Evolutionary conservation across 208 protist genomes (phyloP), one percentile per base, ranked within the genome.

Genomic region (Acanthamoeba healyi): DNA sequence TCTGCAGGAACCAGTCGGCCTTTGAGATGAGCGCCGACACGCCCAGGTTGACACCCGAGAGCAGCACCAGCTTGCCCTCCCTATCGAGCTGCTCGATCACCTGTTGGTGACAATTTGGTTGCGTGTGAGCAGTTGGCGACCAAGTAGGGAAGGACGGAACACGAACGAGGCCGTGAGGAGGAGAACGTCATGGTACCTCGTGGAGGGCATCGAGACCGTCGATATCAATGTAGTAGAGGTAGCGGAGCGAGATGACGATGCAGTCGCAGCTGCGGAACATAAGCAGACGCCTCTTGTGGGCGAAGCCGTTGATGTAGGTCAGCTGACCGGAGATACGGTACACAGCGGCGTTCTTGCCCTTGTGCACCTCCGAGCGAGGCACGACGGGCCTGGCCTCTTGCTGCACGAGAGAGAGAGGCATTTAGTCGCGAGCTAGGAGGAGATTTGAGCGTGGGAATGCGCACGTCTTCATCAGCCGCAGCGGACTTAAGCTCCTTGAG

Each of bases 231-330:
- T 94, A 94, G 61, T 93, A 90, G 24, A 94, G 86, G 34, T 94
- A 90, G 36, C 93, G 93, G 9, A 94, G 49, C 36, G 93, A 94
- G 51, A 94, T 58, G 26, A 94, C 65, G 93, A 94, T 74, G 56
- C 42, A 65, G 54, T 93, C 63, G n/a, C 65, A 93, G 63, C 65
- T 63, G 40, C 49, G 65, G 56, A 93, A 93, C 63, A 93, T 81
- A 10, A 93, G 65, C 26, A 93, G 42, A 4, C 56, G 65, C 63
- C 70, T 63, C 67, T 94, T 89, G 77, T 94, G 92, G 36, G 40
- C 40, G 54, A 94, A 90, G 46, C 84, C 93, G 72, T 94, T 94
- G 81, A 94, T 81, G 89, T 94, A 94, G n/a, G 93, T 94, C 24
- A 94, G 86, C 51, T 94, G 86, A 38, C 93, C 93, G 26, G 93